Conservation (phyloP, 352 stramenopile species). For the Phytophthora vignae region DNA sequence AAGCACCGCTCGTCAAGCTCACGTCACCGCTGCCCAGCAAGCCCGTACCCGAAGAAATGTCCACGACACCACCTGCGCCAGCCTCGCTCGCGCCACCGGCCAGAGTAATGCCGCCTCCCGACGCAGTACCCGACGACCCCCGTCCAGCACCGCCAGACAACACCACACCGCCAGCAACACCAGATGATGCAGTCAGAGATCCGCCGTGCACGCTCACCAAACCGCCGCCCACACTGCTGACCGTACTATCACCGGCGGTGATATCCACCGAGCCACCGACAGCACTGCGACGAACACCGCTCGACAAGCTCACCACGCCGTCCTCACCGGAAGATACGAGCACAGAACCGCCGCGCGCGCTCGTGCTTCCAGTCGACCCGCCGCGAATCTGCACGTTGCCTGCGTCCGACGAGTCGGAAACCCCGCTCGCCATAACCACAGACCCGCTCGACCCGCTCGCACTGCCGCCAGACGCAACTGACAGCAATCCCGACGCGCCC, state of each 20-base stretch:
- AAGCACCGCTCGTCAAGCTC: no score
- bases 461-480: slow-evolving; percentile 16
- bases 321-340: background rate
- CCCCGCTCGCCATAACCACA: slow-evolving; percentile 24
- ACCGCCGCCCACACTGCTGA: slow-evolving; percentile 13
- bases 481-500: slow-evolving; percentile 27
- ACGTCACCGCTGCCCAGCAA: slow-evolving; percentile 3
- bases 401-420: slow-evolving; percentile 12
- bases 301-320: background rate
- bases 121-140: slow-evolving; percentile 18
- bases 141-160: slow-evolving; percentile 20
- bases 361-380: slow-evolving; percentile 15
- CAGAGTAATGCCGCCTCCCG: background rate
- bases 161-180: slow-evolving; percentile 18
- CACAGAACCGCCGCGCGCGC: slow-evolving; percentile 12
- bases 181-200: slow-evolving; percentile 18
- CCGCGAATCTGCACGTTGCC: slow-evolving; percentile 18
- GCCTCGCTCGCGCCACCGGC: slow-evolving; percentile 10
- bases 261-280: background rate
- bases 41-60: background rate
- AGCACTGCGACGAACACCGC: slow-evolving; percentile 23
- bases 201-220: slow-evolving; percentile 27
- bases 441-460: slow-evolving; percentile 13
- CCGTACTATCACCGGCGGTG: slow-evolving; percentile 11
- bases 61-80: slow-evolving; percentile 13